Conservation (phyloP, 2,329 filamentous ascomycete species). For the Penicillium sp. region DNA sequence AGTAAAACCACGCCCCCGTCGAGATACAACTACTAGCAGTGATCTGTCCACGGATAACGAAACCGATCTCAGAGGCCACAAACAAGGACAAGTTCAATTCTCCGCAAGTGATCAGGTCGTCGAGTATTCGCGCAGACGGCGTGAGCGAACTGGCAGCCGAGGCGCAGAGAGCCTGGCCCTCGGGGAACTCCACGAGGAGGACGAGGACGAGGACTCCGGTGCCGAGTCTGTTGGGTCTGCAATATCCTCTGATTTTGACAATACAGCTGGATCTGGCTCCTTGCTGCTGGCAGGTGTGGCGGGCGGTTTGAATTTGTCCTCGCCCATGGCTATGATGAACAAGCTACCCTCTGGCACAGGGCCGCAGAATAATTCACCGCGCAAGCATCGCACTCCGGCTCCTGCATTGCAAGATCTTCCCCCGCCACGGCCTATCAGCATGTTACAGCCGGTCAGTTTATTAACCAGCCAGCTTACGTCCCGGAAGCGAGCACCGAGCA, state of each 20-base stretch:
- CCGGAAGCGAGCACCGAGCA: constrained; percentile 57
- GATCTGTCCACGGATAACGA: constrained; percentile 68
- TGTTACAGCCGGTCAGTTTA: constrained; percentile 56
- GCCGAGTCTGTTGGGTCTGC: constrained; percentile 50
- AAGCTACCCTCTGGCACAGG: constrained; percentile 38
- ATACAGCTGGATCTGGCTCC: constrained; percentile 57
- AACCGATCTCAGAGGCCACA: constrained; percentile 54
- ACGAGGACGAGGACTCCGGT: constrained; percentile 46
- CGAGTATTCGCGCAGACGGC: constrained; percentile 32
- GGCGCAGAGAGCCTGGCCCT: constrained; percentile 33
- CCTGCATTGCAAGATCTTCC: constrained; percentile 59
- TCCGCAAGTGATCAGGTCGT: constrained; percentile 39
- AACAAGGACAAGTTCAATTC: constrained; percentile 54
- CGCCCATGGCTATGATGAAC: constrained; percentile 47
- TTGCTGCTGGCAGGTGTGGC: constrained; percentile 51
- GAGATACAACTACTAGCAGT: constrained; percentile 65
- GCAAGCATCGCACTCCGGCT: constrained; percentile 49
- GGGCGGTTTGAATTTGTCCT: constrained; percentile 51
- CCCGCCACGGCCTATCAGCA: constrained; percentile 61
- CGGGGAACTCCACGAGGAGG: constrained; percentile 39
- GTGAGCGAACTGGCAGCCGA: constrained; percentile 28
- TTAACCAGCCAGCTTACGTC: constrained; percentile 59
- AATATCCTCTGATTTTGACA: constrained; percentile 56
- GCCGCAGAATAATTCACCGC: constrained; percentile 49
- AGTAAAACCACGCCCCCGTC: constrained; percentile 57